These are phyloP conservation scores for Paecilomyces variotii DNA, from an alignment of 2,329 filamentous ascomycete genomes.

Conservation along the genomic window DNA sequence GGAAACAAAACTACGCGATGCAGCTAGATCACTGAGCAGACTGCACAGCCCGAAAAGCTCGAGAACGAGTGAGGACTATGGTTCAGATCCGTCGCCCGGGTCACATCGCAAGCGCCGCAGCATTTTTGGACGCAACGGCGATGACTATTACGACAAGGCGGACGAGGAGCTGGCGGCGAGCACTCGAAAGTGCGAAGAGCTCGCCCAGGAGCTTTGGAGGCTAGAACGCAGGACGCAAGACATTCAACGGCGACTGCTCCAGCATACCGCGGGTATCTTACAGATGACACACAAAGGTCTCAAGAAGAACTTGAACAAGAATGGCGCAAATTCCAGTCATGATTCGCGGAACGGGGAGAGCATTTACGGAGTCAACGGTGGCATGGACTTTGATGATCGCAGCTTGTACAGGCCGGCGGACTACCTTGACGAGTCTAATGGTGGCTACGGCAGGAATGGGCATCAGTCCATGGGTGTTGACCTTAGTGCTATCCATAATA, in stretches of 20 bases:
- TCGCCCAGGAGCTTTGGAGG: conserved; percentile 70
- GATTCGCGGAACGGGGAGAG: conserved; percentile 67
- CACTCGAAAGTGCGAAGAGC: conserved; percentile 74
- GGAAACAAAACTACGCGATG: conserved; percentile 91
- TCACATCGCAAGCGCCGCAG: conserved; percentile 47
- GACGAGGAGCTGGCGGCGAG: conserved; percentile 68
- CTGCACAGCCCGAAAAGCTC: conserved; percentile 63
- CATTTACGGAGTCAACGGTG: conserved; percentile 56
- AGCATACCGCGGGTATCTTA: conserved; percentile 87
- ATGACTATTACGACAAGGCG: conserved; percentile 43
- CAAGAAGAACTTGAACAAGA: conserved; percentile 47
- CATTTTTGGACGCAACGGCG: conserved; percentile 39
- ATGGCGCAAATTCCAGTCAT: conserved; percentile 12
- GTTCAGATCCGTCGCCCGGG: conserved; percentile 31
- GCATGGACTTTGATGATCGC: conserved; percentile 66
- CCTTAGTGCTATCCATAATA: conserved; percentile 49
- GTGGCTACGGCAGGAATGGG: conserved; percentile 15
- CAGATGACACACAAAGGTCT: conserved; percentile 78
- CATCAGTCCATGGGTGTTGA: conserved; percentile 11
- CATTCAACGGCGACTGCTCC: conserved; percentile 66
- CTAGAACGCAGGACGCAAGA: conserved; percentile 70
- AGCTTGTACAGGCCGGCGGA: conserved; percentile 65
- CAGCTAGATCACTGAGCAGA: conserved; percentile 75
- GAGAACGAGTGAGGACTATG: conserved; percentile 37
- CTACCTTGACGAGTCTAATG: conserved; percentile 46